phyloP scores from a whole-genome alignment of 495 filamentous ascomycete species.

The Chaetomium fimeti region DNA sequence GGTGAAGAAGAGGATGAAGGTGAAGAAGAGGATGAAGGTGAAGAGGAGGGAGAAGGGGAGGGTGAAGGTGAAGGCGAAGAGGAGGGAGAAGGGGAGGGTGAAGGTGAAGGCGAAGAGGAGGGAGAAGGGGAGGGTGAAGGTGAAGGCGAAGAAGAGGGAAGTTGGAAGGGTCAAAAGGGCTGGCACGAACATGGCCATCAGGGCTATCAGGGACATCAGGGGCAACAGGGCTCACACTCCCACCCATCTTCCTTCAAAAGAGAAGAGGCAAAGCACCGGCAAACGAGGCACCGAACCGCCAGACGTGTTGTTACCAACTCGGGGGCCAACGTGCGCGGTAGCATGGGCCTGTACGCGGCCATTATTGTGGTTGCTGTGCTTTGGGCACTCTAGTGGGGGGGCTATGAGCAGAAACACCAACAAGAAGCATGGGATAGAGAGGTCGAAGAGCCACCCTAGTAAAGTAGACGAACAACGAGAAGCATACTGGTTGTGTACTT shows the following conservation, averaged over 20 bases:
- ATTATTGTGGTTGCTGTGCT: not conserved
- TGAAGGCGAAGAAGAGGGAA: not conserved
- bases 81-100: not conserved
- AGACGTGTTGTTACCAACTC: not conserved
- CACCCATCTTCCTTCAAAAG: not conserved
- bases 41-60: not conserved
- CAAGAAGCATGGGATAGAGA: not conserved
- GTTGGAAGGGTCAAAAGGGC: not conserved
- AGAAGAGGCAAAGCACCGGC: not conserved
- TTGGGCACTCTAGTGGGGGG: not conserved
- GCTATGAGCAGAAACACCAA: not conserved
- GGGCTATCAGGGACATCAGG: not conserved
- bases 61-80: not conserved
- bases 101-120: not conserved
- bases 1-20: not conserved
- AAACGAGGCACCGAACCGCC: not conserved
- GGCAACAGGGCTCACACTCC: not conserved
- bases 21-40: not conserved
- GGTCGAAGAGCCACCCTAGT: not conserved
- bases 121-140: not conserved
- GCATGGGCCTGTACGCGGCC: not conserved
- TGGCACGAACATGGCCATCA: conserved; percentile 8
- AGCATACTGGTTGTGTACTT: not conserved
- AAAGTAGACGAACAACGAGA: not conserved
- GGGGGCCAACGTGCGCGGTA: conserved; percentile 1